Evolutionary conservation across 1,139 yeast species (phyloP).

Genomic region (Eremothecium coryli): DNA sequence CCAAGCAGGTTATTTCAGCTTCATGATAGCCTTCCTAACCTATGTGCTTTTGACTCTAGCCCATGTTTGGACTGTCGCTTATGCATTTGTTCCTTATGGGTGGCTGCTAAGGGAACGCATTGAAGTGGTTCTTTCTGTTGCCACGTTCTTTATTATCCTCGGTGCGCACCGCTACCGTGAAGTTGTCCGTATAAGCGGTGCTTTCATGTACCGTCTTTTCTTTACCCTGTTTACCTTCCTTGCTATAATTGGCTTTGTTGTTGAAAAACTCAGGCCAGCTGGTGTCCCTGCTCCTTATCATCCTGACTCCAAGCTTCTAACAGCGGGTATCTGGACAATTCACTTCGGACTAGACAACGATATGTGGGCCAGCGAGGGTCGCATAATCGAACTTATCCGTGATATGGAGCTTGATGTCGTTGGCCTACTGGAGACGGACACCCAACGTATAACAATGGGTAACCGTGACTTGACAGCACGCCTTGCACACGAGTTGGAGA

Average conservation of each 20-base stretch:
- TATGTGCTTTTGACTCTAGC: slow-evolving; percentile 55
- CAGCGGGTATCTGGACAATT: slow-evolving; percentile 97
- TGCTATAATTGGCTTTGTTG: slow-evolving; percentile 17
- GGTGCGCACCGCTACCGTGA: slow-evolving; percentile 20
- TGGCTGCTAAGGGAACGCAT: slow-evolving; percentile 79
- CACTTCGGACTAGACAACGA: slow-evolving; percentile 96
- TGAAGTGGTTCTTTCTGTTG: slow-evolving; percentile 53
- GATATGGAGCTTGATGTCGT: slow-evolving; percentile 87
- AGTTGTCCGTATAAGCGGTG: slow-evolving; percentile 9
- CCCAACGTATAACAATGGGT: slow-evolving; percentile 90
- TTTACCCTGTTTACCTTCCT: slow-evolving; percentile 33
- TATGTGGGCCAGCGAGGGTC: slow-evolving; percentile 93
- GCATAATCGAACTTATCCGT: slow-evolving; percentile 73
- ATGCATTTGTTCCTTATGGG: slow-evolving; percentile 97
- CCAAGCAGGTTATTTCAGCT: slow-evolving; percentile 48
- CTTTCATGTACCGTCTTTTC: slow-evolving; percentile 32
- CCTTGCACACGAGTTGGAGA: slow-evolving; percentile 84
- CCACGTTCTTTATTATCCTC: slow-evolving; percentile 40
- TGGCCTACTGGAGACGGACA: slow-evolving; percentile 86
- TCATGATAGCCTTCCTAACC: slow-evolving; percentile 52
- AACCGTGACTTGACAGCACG: slow-evolving; percentile 88
- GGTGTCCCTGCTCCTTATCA: slow-evolving; percentile 64
- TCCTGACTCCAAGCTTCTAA: slow-evolving; percentile 62
- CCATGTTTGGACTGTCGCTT: slow-evolving; percentile 95
- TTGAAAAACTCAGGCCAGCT: slow-evolving; percentile 21